Conservation (phyloP, 495 filamentous ascomycete species). For the Penicillium fimorum region DNA sequence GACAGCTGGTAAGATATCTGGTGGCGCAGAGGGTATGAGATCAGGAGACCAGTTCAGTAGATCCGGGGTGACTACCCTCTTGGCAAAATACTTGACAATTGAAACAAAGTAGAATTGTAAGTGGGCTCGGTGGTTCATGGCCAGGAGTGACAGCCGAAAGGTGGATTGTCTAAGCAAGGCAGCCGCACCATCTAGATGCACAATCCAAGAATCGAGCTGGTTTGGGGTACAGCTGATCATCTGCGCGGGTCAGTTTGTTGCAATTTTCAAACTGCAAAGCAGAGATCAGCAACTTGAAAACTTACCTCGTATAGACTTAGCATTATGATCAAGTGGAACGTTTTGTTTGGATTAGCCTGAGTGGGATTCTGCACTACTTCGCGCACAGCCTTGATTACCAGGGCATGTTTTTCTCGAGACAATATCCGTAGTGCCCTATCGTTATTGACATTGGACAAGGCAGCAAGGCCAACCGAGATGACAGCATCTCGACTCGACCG, state of each 20-base stretch:
- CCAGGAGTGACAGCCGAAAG: constrained; percentile 9
- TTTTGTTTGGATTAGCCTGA: constrained; percentile 13
- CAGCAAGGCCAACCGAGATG: constrained; percentile 27
- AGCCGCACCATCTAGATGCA: constrained; percentile 24
- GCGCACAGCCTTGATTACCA: constrained; percentile 18
- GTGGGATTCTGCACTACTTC: constrained; percentile 19
- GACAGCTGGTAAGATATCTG: constrained; percentile 12
- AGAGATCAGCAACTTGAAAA: not conserved
- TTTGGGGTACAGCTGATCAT: constrained; percentile 23
- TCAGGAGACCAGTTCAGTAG: constrained; percentile 18
- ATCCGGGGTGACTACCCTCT: constrained; percentile 8
- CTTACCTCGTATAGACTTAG: constrained; percentile 27
- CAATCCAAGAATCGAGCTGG: constrained; percentile 21
- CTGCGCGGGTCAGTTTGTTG: constrained; percentile 11
- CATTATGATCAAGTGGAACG: constrained; percentile 22
- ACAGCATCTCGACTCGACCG: constrained; percentile 20
- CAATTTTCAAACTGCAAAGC: not conserved
- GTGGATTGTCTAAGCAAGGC: constrained; percentile 20
- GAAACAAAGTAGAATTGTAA: constrained; percentile 24
- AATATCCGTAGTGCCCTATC: constrained; percentile 17
- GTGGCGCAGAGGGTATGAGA: not conserved
- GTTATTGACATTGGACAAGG: constrained; percentile 25
- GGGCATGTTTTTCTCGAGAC: constrained; percentile 25
- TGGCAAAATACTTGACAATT: constrained; percentile 24
- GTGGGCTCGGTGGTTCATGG: constrained; percentile 10